Evolutionary conservation across 352 stramenopile genomes (phyloP).

Genomic region (Phytophthora hybrid): DNA sequence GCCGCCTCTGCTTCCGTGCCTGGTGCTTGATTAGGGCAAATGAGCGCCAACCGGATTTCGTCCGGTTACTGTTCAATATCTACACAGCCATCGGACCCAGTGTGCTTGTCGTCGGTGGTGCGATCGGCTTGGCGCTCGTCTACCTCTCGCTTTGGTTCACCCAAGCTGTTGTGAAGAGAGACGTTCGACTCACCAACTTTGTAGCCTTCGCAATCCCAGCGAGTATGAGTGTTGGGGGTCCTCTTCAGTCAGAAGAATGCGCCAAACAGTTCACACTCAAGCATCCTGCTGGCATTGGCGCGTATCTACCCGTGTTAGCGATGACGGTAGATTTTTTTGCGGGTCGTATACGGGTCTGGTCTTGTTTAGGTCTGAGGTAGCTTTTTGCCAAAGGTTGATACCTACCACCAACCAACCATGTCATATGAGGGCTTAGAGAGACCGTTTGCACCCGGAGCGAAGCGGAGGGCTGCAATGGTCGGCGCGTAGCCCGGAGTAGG

Average conservation of each 20-base stretch:
- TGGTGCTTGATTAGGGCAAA: too few relatives aligned
- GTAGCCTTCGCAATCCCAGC: background rate
- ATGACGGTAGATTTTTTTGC: too few relatives aligned
- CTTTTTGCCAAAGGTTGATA: too few relatives aligned
- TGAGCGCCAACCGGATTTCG: too few relatives aligned
- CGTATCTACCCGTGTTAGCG: background rate
- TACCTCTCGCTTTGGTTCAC: background rate
- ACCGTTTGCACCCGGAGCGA: too few relatives aligned
- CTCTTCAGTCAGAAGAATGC: background rate
- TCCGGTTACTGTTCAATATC: background rate
- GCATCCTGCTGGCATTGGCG: background rate
- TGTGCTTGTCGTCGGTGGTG: background rate
- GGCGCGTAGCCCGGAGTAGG: too few relatives aligned
- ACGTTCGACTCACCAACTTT: conserved; percentile 4
- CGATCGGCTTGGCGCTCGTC: background rate
- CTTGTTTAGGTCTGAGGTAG: too few relatives aligned
- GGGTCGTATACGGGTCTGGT: too few relatives aligned
- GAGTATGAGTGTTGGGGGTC: background rate
- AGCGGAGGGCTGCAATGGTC: too few relatives aligned
- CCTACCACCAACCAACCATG: too few relatives aligned
- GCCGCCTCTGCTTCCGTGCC: too few relatives aligned
- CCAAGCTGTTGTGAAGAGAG: background rate
- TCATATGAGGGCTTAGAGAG: too few relatives aligned
- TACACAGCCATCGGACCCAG: background rate
- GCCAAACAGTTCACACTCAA: background rate